Percentiles rank a stretch among this genome's conserved stretches.
These are phyloP conservation scores for Chlorociboria aeruginascens DNA, from an alignment of 495 filamentous ascomycete species.

Conservation along the genomic window DNA sequence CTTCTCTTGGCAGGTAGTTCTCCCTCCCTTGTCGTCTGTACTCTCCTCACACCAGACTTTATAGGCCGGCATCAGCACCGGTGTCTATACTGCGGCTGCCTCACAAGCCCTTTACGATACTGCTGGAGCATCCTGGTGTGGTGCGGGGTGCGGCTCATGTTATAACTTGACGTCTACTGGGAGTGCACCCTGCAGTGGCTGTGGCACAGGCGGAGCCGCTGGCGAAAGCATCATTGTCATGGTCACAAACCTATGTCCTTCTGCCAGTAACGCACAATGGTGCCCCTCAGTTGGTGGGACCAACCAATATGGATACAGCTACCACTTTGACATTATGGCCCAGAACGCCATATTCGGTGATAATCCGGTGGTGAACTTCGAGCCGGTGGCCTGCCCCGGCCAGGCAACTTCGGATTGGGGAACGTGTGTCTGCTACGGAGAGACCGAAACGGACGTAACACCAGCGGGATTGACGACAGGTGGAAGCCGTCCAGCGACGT, in stretches of 20 bases:
- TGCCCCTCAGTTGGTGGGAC: slow-evolving; percentile 21
- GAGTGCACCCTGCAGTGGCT: slow-evolving; percentile 19
- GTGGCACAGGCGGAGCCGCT: slow-evolving; percentile 23
- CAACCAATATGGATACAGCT: slow-evolving; percentile 29
- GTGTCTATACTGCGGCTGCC: slow-evolving; percentile 24
- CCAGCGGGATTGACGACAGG: neutral
- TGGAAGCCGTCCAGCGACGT: neutral
- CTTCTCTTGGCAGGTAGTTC: slow-evolving; percentile 20
- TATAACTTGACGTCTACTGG: slow-evolving; percentile 29
- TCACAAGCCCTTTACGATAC: slow-evolving; percentile 24
- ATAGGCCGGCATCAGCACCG: slow-evolving; percentile 2
- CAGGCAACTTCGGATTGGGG: slow-evolving; percentile 3
- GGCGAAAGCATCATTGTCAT: slow-evolving; percentile 29
- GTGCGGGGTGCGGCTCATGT: slow-evolving; percentile 28
- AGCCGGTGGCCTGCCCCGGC: slow-evolving; percentile 24
- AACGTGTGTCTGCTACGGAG: neutral
- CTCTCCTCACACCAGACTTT: neutral
- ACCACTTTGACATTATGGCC: slow-evolving; percentile 33
- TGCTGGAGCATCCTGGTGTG: slow-evolving; percentile 22
- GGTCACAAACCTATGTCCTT: slow-evolving; percentile 30
- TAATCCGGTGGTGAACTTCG: slow-evolving; percentile 28
- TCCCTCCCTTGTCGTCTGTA: neutral
- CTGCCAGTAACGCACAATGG: slow-evolving; percentile 29
- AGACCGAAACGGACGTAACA: neutral
- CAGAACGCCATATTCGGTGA: slow-evolving; percentile 25